phyloP scores from a whole-genome alignment of 1,284 basidiomycete genomes.

The Fomitopsis schrenkii region DNA sequence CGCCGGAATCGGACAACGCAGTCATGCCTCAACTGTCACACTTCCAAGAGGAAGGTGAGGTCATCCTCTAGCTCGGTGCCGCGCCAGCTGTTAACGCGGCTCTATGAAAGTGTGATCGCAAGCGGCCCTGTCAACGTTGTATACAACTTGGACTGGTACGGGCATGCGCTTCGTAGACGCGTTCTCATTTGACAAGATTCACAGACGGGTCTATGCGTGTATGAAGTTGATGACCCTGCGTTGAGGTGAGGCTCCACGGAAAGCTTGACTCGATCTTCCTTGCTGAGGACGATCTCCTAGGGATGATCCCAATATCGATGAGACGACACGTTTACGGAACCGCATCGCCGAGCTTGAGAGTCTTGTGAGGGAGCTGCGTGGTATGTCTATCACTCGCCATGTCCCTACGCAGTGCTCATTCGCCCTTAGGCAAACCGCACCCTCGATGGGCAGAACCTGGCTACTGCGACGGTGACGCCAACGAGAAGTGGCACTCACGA shows the following conservation, averaged over 20 bases:
- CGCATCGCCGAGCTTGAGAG: slow-evolving; percentile 89
- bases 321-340: slow-evolving; percentile 76
- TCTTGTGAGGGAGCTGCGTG: slow-evolving; percentile 77
- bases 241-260: slow-evolving; percentile 50
- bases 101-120: slow-evolving; percentile 64
- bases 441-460: slow-evolving; percentile 76
- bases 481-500: slow-evolving; percentile 81
- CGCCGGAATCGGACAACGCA: slow-evolving; percentile 87
- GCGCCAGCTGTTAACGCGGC: slow-evolving; percentile 1
- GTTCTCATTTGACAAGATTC: slow-evolving; percentile 4
- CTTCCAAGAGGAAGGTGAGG: slow-evolving; percentile 84
- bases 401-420: not conserved
- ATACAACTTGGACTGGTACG: slow-evolving; percentile 76
- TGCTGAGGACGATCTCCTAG: slow-evolving; percentile 33
- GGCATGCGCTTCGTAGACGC: slow-evolving; percentile 13
- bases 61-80: not conserved
- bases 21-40: slow-evolving; percentile 87
- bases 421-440: slow-evolving; percentile 66
- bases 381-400: slow-evolving; percentile 32
- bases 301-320: slow-evolving; percentile 80
- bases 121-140: slow-evolving; percentile 83
- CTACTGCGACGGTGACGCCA: slow-evolving; percentile 73
- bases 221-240: slow-evolving; percentile 86
- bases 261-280: not conserved
- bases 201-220: slow-evolving; percentile 87